These are phyloP conservation scores for Eucalyptus polyanthemos DNA, from an alignment of 345 rosid species.

Conservation along the genomic window DNA sequence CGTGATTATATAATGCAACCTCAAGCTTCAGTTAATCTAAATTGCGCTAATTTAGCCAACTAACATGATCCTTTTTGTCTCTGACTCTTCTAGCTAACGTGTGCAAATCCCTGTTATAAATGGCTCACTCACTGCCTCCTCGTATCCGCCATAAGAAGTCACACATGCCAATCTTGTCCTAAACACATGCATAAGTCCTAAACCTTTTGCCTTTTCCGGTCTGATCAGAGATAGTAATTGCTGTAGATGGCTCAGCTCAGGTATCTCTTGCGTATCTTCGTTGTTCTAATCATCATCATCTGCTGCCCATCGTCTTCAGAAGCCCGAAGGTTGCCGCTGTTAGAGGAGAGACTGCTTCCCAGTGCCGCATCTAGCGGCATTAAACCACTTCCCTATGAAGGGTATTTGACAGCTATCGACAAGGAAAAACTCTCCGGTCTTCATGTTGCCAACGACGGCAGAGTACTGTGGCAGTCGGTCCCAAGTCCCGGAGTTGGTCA, in stretches of 20 bases:
- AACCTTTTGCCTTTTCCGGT: not conserved
- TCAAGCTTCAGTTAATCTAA: not conserved
- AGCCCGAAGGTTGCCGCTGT: not conserved
- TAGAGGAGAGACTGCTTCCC: not conserved
- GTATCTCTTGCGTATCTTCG: not conserved
- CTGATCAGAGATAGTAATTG: not conserved
- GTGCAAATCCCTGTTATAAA: not conserved
- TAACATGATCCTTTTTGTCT: not conserved
- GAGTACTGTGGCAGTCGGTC: slow-evolving; percentile 10
- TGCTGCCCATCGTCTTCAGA: not conserved
- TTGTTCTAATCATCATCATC: not conserved
- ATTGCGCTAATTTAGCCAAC: not conserved
- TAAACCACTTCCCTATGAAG: slow-evolving; percentile 15
- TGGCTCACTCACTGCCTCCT: not conserved
- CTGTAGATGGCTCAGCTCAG: not conserved
- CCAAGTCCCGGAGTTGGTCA: slow-evolving; percentile 53
- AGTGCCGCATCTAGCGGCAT: slow-evolving; percentile 18
- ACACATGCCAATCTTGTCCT: not conserved
- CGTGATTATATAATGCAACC: not conserved
- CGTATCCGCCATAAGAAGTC: not conserved
- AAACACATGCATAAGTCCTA: not conserved
- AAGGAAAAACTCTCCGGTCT: not conserved
- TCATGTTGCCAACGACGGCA: not conserved
- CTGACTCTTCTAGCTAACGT: not conserved
- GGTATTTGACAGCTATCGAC: not conserved